Percentiles rank a stretch among this genome's conserved stretches.
Conservation (phyloP, 805 yeast genomes). For the Metschnikowia picachoensis region DNA sequence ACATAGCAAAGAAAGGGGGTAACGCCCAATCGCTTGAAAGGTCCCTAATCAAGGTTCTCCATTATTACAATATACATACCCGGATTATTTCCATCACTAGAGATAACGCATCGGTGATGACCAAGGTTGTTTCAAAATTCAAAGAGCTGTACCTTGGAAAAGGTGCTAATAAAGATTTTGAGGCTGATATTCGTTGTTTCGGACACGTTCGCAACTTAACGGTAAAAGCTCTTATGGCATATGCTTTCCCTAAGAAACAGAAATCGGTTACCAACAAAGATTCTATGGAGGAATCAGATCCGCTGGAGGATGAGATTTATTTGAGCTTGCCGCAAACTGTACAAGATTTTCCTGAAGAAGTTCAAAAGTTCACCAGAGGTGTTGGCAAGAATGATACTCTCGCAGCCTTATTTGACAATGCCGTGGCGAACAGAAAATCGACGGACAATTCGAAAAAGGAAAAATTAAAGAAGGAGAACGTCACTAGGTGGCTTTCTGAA, state of each 20-base stretch:
- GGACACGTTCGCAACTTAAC: conserved; percentile 1
- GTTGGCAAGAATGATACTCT: not conserved
- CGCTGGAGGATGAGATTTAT: not conserved
- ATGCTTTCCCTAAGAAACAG: conserved; percentile 1
- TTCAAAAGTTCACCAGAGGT: conserved; percentile 1
- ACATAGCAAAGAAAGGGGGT: conserved; percentile 2
- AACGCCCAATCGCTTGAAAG: not conserved
- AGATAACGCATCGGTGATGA: conserved; percentile 3
- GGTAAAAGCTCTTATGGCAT: conserved; percentile 5
- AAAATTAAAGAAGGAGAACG: conserved; percentile 2
- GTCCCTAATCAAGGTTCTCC: conserved; percentile 1
- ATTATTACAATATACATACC: conserved; percentile 1
- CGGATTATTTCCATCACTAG: conserved; percentile 5
- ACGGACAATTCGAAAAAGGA: conserved; percentile 3
- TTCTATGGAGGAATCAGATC: not conserved
- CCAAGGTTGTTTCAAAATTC: conserved; percentile 1
- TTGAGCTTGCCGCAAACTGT: not conserved
- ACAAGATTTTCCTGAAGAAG: not conserved
- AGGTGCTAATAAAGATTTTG: not conserved
- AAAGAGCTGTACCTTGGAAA: conserved; percentile 2
- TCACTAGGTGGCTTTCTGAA: conserved; percentile 2
- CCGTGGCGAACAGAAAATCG: conserved; percentile 1
- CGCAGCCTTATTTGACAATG: conserved; percentile 1
- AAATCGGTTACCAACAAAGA: not conserved
- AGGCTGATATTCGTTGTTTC: conserved; percentile 4